A percentile compares a stretch with the other conserved stretches of the same genome.
Evolutionary conservation across 2,329 filamentous ascomycete genomes (phyloP).

Genomic region (Aspergillus felis): DNA sequence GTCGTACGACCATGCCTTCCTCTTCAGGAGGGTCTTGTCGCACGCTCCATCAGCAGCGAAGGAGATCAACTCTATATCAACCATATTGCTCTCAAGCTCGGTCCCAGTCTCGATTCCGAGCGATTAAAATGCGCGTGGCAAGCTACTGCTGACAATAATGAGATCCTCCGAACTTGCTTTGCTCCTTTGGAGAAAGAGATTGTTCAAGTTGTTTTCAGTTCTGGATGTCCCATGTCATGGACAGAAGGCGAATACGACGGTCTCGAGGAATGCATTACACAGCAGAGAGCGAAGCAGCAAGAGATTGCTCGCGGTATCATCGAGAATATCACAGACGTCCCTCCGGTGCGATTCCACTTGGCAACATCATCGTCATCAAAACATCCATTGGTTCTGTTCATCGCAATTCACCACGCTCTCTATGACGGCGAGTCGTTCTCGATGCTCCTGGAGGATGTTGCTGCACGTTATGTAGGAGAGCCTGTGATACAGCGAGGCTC

Average conservation of each 20-base stretch:
- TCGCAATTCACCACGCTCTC: slow-evolving; percentile 36
- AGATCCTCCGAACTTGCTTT: slow-evolving; percentile 40
- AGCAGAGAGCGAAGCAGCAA: slow-evolving; percentile 6
- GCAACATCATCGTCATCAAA: slow-evolving; percentile 9
- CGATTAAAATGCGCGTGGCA: slow-evolving; percentile 27
- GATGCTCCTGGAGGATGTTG: slow-evolving; percentile 32
- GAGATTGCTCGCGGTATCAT: slow-evolving; percentile 24
- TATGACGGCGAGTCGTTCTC: slow-evolving; percentile 35
- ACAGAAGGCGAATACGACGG: slow-evolving; percentile 13
- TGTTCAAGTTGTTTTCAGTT: slow-evolving; percentile 32
- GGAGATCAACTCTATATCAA: slow-evolving; percentile 36
- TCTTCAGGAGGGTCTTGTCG: slow-evolving; percentile 34
- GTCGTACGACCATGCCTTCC: slow-evolving; percentile 27
- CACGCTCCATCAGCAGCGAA: slow-evolving; percentile 32
- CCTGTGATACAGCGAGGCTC: slow-evolving; percentile 14
- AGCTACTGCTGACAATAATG: slow-evolving; percentile 25
- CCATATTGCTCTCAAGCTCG: slow-evolving; percentile 35
- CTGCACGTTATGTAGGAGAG: slow-evolving; percentile 19
- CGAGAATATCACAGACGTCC: slow-evolving; percentile 17
- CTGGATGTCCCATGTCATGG: slow-evolving; percentile 16
- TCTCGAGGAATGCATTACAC: slow-evolving; percentile 12
- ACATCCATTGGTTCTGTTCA: slow-evolving; percentile 19
- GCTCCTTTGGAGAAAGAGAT: slow-evolving; percentile 31
- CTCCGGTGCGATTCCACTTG: slow-evolving; percentile 27
- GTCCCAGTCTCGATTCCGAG: slow-evolving; percentile 21